Base-by-base conservation (phyloP, 768 basidiomycete species). In the Leccinum barrowsii region DNA sequence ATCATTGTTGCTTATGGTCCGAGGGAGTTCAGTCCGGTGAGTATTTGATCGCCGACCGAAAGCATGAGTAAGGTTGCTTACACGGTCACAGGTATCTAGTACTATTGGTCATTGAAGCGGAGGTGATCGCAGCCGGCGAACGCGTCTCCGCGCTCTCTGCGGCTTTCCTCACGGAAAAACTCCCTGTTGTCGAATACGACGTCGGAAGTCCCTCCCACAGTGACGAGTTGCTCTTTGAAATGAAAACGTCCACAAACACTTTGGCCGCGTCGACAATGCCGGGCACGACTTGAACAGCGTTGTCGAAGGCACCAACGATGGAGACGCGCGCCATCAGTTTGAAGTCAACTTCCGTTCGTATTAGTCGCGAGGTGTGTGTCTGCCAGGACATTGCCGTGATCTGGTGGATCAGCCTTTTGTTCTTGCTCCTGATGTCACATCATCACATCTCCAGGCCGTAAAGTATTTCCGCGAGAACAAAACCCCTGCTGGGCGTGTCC, bases 181-280 rank as follows among this genome's bases (percentile, higher is more conserved):
- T 76, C 13, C 58, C 71, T 15, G 63, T 71, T 24, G 57, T 70
- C 51, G 65, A 69, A 37, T 42, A 73, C 19, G 73, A 76, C 48
- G 69, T 76, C 19, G 65, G 64, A 32, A 65, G 66, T 11, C 48
- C 67, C 0, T 22, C 54, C 10, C 54, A 72, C 7, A 63, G 63
- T 21, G 46, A 37, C 1, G 53, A 49, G 19, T 62, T 54, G 5
- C 66, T 68, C 34, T 71, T 75, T 44, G 55, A 60, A 19, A 50
- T 44, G 55, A 62, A 7, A 50, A 48, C 4, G 61, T 66, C 15
- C 63, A 64, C 37, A 49, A 30, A 3, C 55, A 64, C 48, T 73
- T 75, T 59, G 70, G 70, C 12, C 64, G 70, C 4, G 28, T 75
- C n/a, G 71, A 73, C 63, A 76, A 76, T 13, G 74, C 74, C 0